Base-by-base conservation (phyloP, 2,329 filamentous ascomycete species). In the Fusarium udum region DNA sequence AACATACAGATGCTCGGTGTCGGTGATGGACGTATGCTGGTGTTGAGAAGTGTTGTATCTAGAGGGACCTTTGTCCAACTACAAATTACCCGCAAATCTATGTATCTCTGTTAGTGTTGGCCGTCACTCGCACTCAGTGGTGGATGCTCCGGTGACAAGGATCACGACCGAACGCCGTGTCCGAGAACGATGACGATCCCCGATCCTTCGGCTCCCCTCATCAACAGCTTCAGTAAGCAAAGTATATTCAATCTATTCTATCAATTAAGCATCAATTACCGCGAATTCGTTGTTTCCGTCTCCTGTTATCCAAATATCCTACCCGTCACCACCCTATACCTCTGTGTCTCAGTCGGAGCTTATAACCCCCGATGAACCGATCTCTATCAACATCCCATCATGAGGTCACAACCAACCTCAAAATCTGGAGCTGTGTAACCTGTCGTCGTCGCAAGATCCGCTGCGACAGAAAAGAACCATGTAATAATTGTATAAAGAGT, bases 361-460 rank as follows among this genome's bases (percentile, higher is more conserved):
- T 46, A 40, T 61, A 75, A 72, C 36, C 64, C n/a, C 70, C 73
- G 71, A 74, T 72, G 59, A 59, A 57, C 73, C 73, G 71, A 69
- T 45, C 67, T 9, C 22, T 39, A n/a, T 20, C 63, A 43, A 60
- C 70, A 34, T 34, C 62, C 14, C 55, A 67, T n/a, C 53, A 61
- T 56, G 51, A 61, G 46, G 43, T 51, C 59, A 42, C 61, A 20
- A 2, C 39, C 34, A 67, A 28, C n/a, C 74, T 80, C 53, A 78
- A 74, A 16, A 76, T 78, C 62, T 81, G 79, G 79, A 81, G 78
- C 67, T 81, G 79, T 49, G 71, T 80, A 32, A 75, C 74, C 28
- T 81, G 79, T 48, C 77, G 79, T 20, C 78, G 78, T 2, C 79
- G 79, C 60, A 80, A 81, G 39, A 59, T 80, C 15, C 75, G 74